Evolutionary conservation across 192 early-diverging fungal genomes (phyloP), one percentile per base, ranked within the genome.

Genomic region (Mortierella alpina): DNA sequence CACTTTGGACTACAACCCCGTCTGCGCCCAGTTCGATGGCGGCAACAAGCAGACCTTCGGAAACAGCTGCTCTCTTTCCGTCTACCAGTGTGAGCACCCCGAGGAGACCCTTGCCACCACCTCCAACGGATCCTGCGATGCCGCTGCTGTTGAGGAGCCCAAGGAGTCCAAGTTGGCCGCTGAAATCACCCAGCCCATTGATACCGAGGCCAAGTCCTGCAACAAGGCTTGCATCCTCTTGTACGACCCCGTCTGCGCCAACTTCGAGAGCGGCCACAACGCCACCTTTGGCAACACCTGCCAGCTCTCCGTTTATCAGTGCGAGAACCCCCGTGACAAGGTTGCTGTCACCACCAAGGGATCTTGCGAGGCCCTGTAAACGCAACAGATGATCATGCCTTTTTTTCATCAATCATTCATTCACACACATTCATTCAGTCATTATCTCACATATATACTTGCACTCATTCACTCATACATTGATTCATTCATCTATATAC

Each of bases 201-300:
- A 12, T 15, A 42, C 58, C 39, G 56, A 58, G 22, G 42, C 39
- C 39, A 31, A 41, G 39, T 59, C 58, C 6, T 59, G 58, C 5
- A 6, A 59, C 17, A 59, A 4, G 15, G 6, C 6, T 2, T 59
- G 58, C 58, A 59, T 41, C 7, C 39, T 59, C 39, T 31, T 42
- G 40, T 59, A 59, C 10, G 58, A 31, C 1, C 58, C 58, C 39
- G 40, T 59, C 41, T 59, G 58, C 15, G 15, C 58, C 1, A 59
- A 59, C 31, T 42, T 42, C 39, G 42, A 59, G 15, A 41, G 58
- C 14, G 17, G 42, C 39, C 39, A 41, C 6, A 17, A 15, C 31
- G 14, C 39, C 7, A 59, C 58, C 5, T 59, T 59, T 9, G 18
- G 58, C 58, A 59, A 59, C 58, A 59, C 39, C 15, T 59, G 58